Evolutionary conservation across 148 eudicot species (phyloP), one percentile per base, ranked within the genome.

Genomic region (Polygonum aviculare): DNA sequence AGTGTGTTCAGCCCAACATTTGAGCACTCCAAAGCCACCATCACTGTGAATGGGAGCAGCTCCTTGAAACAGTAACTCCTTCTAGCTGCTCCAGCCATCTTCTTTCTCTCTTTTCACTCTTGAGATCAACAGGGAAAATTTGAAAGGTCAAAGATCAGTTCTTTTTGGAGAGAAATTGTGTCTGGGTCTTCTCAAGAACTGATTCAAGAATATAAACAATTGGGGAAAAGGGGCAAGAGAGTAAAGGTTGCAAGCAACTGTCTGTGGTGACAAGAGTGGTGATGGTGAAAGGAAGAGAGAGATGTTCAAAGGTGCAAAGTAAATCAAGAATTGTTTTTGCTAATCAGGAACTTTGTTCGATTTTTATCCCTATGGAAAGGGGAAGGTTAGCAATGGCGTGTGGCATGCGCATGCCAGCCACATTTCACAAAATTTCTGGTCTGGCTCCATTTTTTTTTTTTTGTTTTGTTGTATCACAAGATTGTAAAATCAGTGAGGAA

Each of bases 1-100:
- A 87, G 80, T 1, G 81, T 82, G 74, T 79, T 82, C 0, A 78
- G 18, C 10, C 84, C 86, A 15, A 87, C 85, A 70, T 82, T 81
- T 2, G 78, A 63, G 63, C 84, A 81, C 75, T 87, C 86, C 21
- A 81, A 55, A 6, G 67, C 77, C 39, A 84, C 81, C 89, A 87
- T 82, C 2, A 78, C 81, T 39, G 79, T 50, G 33, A 87, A 81
- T 19, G 87, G 89, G 2, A 83, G 18, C 41, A 80, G 80, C 15
- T 84, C 84, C 41, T 75, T 82, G 79, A 33, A 72, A 9, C 69
- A 78, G 35, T 77, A 74, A 44, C 69, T 26, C 39, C 52, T 55
- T 40, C 39, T 77, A n/a, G n/a, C n/a, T 6, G 54, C 76, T 4
- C 71, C 75, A n/a, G 14, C 74, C 83, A 78, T 80, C 18, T 26